Conservation (phyloP, 768 basidiomycete species). For the Mycena maculata region DNA sequence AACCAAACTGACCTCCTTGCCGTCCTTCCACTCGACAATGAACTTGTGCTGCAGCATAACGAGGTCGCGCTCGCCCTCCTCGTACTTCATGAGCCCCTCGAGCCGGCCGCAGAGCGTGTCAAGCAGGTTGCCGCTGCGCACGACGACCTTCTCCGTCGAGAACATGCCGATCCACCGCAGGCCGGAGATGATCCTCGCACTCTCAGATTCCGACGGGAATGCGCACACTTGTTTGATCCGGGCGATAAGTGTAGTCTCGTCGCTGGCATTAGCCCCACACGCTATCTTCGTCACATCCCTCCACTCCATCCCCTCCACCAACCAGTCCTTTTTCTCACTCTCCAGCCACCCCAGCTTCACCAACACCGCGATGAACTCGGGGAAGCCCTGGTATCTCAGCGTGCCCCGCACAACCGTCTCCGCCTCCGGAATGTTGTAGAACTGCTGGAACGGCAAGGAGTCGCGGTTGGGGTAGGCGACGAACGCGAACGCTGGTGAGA, state of each 20-base stretch:
- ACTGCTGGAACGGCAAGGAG: constrained; percentile 90
- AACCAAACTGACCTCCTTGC: constrained; percentile 63
- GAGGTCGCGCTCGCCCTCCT: constrained; percentile 90
- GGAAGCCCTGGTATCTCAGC: constrained; percentile 96
- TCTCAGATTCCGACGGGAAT: constrained; percentile 80
- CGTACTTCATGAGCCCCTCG: constrained; percentile 94
- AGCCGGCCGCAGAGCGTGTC: constrained; percentile 94
- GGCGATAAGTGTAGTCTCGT: constrained; percentile 82
- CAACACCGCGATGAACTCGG: constrained; percentile 89
- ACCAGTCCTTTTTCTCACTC: constrained; percentile 79
- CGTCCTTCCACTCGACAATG: constrained; percentile 89
- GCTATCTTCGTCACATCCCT: constrained; percentile 83
- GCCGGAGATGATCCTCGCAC: constrained; percentile 85
- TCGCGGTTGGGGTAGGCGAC: constrained; percentile 98
- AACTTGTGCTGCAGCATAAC: constrained; percentile 99
- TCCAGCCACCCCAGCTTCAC: constrained; percentile 91
- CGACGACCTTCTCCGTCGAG: constrained; percentile 70
- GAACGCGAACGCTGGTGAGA: constrained; percentile 95
- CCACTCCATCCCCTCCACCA: constrained; percentile 83
- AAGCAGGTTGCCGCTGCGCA: constrained; percentile 81
- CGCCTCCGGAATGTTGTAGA: constrained; percentile 93
- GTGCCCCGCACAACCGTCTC: constrained; percentile 94
- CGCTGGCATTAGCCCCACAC: constrained; percentile 71
- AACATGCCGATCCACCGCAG: constrained; percentile 95
- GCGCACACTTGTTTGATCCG: constrained; percentile 76